Conservation (phyloP, 176 grass and related monocot species). For the Hyparrhenia diplandra region DNA sequence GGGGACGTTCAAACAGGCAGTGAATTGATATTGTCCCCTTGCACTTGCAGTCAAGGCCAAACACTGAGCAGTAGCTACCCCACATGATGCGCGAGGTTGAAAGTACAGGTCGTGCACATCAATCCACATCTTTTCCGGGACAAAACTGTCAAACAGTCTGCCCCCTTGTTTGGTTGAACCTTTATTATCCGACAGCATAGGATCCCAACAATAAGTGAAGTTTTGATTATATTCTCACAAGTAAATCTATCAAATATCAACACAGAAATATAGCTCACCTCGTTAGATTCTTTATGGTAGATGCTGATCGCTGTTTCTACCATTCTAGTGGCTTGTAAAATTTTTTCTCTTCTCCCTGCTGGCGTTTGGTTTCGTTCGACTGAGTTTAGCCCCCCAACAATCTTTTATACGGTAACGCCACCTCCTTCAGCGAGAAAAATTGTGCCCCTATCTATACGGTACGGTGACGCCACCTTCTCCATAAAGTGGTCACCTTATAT, state of each 20-base stretch:
- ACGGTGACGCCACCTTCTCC: no score
- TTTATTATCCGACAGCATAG: background rate
- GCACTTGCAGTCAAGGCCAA: conserved; percentile 1
- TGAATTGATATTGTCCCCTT: conserved; percentile 13
- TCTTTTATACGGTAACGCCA: no score
- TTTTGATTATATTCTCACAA: background rate
- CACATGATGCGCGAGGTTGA: conserved; percentile 14
- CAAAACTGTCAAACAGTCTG: background rate
- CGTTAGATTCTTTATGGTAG: no score
- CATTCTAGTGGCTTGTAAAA: no score
- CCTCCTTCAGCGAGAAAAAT: no score
- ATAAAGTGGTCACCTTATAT: no score
- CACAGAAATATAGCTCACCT: no score
- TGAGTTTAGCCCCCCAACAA: no score
- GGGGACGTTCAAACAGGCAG: background rate
- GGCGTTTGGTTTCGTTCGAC: no score
- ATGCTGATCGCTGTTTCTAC: no score
- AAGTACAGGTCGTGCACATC: conserved; percentile 35
- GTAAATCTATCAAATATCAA: background rate
- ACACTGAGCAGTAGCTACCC: background rate
- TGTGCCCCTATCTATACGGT: no score
- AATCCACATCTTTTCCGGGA: conserved; percentile 23
- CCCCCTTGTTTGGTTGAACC: conserved; percentile 2
- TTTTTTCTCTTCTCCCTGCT: no score
- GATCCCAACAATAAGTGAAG: background rate